Base-by-base conservation (phyloP, 495 filamentous ascomycete species). In the Aspergillus homomorphus region DNA sequence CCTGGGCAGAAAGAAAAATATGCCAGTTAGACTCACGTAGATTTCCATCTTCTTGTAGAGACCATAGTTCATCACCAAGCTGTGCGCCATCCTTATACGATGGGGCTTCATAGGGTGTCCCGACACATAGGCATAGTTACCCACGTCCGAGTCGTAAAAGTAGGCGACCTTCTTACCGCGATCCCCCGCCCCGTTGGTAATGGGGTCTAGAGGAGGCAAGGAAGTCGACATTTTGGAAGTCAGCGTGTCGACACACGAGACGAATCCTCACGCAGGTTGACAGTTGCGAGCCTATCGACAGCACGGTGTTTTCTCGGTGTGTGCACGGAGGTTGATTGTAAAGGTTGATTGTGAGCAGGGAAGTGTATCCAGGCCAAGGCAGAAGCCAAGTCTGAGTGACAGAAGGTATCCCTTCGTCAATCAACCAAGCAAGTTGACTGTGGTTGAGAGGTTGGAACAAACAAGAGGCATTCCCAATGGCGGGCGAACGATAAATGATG, bases 61-160 rank as follows among this genome's bases (percentile, higher is more conserved):
- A 22, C 90, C 89, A 76, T 97, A 98, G 73, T 99, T 98, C 94
- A 99, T 98, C 54, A 99, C 92, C 72, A 99, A 73, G 63, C 87
- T 92, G 78, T 99, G 94, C 43, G 94, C 91, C 82, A 99, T 87
- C 62, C 94, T 86, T 73, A 99, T 98, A 46, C 94, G 87, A 77
- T 98, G 94, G 16, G 94, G 94, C 78, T 99, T 99, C 94, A 99
- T 99, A 18, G 94, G 94, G 77, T 99, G 94, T 23, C 94, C 94
- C 19, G 94, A 92, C 60, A 96, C 90, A 70, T 99, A 99, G 69
- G 94, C 94, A 80, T 96, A 91, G 70, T 96, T 97, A 56, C 92
- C 92, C 68, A 97, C 92, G 78, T 97, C 92, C 0, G 89, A 92
- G 72, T 97, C 92, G 82, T 97, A 97, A 77, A 97, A 97, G 75